Evolutionary conservation across 495 filamentous ascomycete genomes (phyloP).

Genomic region (Penicillium fimorum): DNA sequence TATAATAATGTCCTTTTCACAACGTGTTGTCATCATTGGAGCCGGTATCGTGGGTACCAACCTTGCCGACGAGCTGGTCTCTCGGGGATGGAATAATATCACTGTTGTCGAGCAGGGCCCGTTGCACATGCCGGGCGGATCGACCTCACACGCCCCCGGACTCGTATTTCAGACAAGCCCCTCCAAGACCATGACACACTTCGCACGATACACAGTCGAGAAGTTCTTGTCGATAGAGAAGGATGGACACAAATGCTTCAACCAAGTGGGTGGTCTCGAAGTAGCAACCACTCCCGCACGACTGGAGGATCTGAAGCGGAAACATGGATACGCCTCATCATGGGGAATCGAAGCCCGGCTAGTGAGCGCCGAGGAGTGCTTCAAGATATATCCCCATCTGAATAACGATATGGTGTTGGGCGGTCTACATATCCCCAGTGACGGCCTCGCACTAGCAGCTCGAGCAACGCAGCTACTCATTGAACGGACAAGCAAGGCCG

Average conservation of each 20-base stretch:
- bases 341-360: constrained; percentile 48
- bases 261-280: constrained; percentile 51
- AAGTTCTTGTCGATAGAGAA: constrained; percentile 45
- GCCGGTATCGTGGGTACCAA: constrained; percentile 55
- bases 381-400: constrained; percentile 42
- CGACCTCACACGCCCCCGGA: constrained; percentile 53
- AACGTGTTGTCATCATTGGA: constrained; percentile 51
- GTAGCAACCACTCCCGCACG: constrained; percentile 49
- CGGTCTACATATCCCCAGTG: constrained; percentile 49
- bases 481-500: constrained; percentile 44
- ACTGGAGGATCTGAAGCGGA: constrained; percentile 51
- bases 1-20: constrained; percentile 20
- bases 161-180: constrained; percentile 51
- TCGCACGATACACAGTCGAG: constrained; percentile 49
- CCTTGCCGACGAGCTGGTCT: constrained; percentile 51
- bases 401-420: constrained; percentile 46
- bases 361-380: constrained; percentile 43
- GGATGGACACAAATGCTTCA: constrained; percentile 46
- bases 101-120: constrained; percentile 56
- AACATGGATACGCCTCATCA: constrained; percentile 48
- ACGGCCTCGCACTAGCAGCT: constrained; percentile 51
- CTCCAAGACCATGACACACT: constrained; percentile 50
- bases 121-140: constrained; percentile 50
- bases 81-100: constrained; percentile 50
- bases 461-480: constrained; percentile 50